Evolutionary conservation across 2,329 filamentous ascomycete genomes (phyloP), one percentile per base, ranked within the genome.

Genomic region (Cadophora sp.): DNA sequence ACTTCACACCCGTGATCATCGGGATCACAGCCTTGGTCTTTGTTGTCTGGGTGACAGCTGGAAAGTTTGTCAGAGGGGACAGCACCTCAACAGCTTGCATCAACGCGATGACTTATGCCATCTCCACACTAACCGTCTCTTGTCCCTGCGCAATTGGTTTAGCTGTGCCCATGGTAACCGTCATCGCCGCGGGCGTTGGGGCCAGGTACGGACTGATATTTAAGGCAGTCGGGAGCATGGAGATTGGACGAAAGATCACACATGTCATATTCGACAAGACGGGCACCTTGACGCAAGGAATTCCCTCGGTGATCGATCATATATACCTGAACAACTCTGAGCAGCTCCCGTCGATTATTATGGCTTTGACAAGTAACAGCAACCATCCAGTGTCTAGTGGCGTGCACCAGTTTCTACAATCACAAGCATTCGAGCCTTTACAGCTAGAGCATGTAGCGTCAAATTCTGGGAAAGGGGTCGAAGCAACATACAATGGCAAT

Each of bases 201-300:
- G 91, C 91, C 0, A 79, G 83, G 59, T 78, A 80, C 16, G 91
- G 91, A 0, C 82, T 94, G n/a, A 85, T 94, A 27, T 89, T 94
- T 79, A 92, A 92, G 74, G 85, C 87, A 0, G 86, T 89, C 0
- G 82, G 87, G 51, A 84, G 84, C 1, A 87, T 92, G 24, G 91
- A 94, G 75, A 78, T 85, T 0, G 88, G 87, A 0, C 80, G 85
- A 64, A 89, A 86, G 68, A 80, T 86, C 0, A 84, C 87, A 0
- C 87, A 94, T 73, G 85, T 94, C 1, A 84, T 95, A 0, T 91
- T 95, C 72, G 92, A 95, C 81, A 95, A 95, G 79, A 95, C 92
- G 0, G 92, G 92, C 0, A 95, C 92, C 0, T 77, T 95, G 9
- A 94, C 92, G 93, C 77, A 81, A 31, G 90, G 89, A 0, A 82